phyloP scores from a whole-genome alignment of 177 flowering plant genomes.

The Vitis hybrid region DNA sequence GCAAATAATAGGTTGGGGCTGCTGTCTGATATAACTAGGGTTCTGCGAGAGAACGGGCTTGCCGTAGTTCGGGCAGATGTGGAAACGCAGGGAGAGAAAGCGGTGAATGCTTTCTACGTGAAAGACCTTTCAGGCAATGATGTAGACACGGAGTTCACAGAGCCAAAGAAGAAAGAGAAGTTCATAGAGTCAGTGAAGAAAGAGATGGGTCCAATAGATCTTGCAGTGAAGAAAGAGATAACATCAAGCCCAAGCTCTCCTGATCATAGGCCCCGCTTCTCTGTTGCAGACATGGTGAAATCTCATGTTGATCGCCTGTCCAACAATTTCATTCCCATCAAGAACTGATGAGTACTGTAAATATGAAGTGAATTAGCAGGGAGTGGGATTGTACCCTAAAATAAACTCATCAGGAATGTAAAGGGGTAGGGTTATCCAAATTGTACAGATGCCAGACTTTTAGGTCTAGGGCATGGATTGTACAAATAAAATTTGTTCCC shows the following conservation, averaged over 20 bases:
- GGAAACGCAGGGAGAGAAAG: constrained; percentile 50
- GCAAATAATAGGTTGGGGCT: constrained; percentile 52
- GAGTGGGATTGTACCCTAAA: no score
- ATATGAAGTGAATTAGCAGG: neutral
- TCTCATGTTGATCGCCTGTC: constrained; percentile 60
- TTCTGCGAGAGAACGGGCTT: constrained; percentile 55
- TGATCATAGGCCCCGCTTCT: constrained; percentile 36
- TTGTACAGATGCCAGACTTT: no score
- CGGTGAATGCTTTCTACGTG: constrained; percentile 54
- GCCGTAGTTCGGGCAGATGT: constrained; percentile 56
- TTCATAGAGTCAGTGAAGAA: constrained; percentile 50
- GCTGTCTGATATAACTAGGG: constrained; percentile 53
- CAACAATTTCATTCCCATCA: constrained; percentile 36
- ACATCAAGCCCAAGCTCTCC: constrained; percentile 15
- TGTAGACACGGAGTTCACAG: constrained; percentile 50
- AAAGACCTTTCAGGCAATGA: constrained; percentile 48
- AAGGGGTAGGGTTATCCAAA: no score
- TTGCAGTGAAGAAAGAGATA: constrained; percentile 43
- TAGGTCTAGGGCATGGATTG: no score
- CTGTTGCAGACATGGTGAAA: constrained; percentile 43
- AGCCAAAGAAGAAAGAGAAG: constrained; percentile 55
- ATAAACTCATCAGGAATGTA: no score
- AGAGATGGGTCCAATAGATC: constrained; percentile 51
- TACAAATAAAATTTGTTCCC: no score
- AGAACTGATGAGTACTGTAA: neutral